phyloP scores from a whole-genome alignment of 371 early-diverging fungal species.

The Mycotypha africana region DNA sequence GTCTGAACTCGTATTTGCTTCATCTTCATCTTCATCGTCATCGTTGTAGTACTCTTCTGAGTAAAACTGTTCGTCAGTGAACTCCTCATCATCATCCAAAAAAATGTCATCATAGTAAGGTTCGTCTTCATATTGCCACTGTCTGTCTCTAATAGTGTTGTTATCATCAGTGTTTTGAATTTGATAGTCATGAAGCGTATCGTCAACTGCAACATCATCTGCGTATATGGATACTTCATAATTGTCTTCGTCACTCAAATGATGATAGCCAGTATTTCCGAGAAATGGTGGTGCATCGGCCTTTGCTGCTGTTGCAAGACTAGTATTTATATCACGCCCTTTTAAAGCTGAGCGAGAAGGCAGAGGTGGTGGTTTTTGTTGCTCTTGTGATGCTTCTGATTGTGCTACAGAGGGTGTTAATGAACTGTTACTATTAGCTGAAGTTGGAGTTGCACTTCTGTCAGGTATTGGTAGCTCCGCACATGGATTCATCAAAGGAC shows the following conservation, averaged over 20 bases:
- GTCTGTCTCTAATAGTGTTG: not conserved
- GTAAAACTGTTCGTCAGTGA: too few relatives aligned
- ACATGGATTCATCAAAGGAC: slow-evolving; percentile 37
- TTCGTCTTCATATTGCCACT: slow-evolving; percentile 16
- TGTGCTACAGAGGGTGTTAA: not conserved
- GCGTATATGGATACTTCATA: slow-evolving; percentile 15
- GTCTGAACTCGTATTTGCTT: too few relatives aligned
- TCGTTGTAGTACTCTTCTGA: too few relatives aligned
- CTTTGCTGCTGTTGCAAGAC: not conserved
- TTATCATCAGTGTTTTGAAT: slow-evolving; percentile 2
- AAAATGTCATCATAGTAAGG: slow-evolving; percentile 29
- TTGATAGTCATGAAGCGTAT: too few relatives aligned
- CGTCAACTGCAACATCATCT: too few relatives aligned
- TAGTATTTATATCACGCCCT: not conserved
- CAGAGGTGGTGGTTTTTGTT: not conserved
- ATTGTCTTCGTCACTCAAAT: slow-evolving; percentile 5
- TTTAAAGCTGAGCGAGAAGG: not conserved
- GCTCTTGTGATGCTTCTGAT: not conserved
- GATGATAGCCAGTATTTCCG: not conserved
- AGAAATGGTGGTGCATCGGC: not conserved
- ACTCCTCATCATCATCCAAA: slow-evolving; percentile 17
- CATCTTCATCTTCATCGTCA: too few relatives aligned
- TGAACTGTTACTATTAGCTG: too few relatives aligned
- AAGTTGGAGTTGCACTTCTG: too few relatives aligned
- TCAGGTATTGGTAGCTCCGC: slow-evolving; percentile 21